These are phyloP conservation scores for Colletotrichum sojae DNA, from an alignment of 2,329 filamentous ascomycete species.

Conservation along the genomic window DNA sequence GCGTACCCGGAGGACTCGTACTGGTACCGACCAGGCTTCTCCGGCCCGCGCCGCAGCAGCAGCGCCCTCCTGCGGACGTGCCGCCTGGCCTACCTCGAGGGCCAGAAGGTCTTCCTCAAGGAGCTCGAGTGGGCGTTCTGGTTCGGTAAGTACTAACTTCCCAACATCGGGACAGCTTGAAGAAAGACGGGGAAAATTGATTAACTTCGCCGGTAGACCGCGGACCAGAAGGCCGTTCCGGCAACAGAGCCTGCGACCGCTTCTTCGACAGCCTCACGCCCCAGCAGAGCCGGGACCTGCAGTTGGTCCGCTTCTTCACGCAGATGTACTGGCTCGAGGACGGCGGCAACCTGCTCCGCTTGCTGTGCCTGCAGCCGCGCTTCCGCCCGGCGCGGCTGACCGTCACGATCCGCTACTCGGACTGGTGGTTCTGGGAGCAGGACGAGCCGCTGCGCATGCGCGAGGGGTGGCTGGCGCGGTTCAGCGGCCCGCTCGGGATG, in stretches of 20 bases:
- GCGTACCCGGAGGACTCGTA: conserved; percentile 50
- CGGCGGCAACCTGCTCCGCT: conserved; percentile 41
- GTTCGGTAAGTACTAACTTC: conserved; percentile 31
- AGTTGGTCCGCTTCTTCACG: conserved; percentile 56
- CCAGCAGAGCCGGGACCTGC: conserved; percentile 43
- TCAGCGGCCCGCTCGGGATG: conserved; percentile 49
- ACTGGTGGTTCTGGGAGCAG: conserved; percentile 63
- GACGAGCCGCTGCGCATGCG: conserved; percentile 54
- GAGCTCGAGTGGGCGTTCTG: conserved; percentile 34
- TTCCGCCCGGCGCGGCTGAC: conserved; percentile 55
- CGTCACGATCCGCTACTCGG: conserved; percentile 63
- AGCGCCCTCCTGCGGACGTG: conserved; percentile 59
- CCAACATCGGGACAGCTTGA: too few species aligned
- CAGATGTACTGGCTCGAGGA: conserved; percentile 57
- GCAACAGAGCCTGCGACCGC: neutral
- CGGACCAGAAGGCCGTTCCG: conserved; percentile 15
- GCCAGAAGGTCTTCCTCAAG: conserved; percentile 25
- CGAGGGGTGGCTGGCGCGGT: conserved; percentile 52
- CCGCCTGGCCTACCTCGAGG: conserved; percentile 43
- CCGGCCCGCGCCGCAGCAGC: conserved; percentile 52
- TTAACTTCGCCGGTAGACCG: neutral
- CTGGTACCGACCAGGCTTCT: conserved; percentile 58
- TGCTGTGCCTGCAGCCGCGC: conserved; percentile 45
- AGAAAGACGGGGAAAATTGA: too few species aligned
- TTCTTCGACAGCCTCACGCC: conserved; percentile 29